phyloP scores from a whole-genome alignment of 2,329 filamentous ascomycete species.

The Emericellopsis atlantica region DNA sequence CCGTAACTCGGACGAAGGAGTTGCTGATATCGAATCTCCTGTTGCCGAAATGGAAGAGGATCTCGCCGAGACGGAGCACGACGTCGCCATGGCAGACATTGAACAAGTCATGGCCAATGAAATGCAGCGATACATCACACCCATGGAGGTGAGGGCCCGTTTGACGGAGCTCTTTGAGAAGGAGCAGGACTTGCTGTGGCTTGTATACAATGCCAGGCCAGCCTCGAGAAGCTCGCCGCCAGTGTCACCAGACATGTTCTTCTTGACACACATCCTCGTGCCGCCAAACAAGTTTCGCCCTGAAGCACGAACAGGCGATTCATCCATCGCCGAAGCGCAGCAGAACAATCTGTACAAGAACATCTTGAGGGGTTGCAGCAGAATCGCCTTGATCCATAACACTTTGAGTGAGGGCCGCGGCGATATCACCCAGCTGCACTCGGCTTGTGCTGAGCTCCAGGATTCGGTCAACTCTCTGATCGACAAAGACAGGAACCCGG shows the following conservation, averaged over 20 bases:
- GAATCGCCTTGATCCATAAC: slow-evolving; percentile 56
- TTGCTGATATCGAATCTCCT: slow-evolving; percentile 50
- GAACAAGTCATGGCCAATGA: slow-evolving; percentile 14
- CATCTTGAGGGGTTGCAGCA: slow-evolving; percentile 65
- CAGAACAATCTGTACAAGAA: slow-evolving; percentile 82
- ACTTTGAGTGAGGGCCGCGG: slow-evolving; percentile 30
- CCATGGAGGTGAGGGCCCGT: slow-evolving; percentile 71
- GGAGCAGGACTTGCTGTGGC: slow-evolving; percentile 68
- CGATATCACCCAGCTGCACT: slow-evolving; percentile 61
- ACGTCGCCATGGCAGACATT: slow-evolving; percentile 18
- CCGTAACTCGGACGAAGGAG: slow-evolving; percentile 51
- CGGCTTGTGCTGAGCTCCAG: slow-evolving; percentile 73
- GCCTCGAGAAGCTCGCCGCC: slow-evolving; percentile 38
- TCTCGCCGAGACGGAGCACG: slow-evolving; percentile 8
- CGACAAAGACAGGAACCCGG: slow-evolving; percentile 75
- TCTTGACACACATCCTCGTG: slow-evolving; percentile 73
- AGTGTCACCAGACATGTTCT: slow-evolving; percentile 84
- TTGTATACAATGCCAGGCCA: slow-evolving; percentile 75
- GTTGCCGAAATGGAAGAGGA: background rate
- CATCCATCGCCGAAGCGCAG: slow-evolving; percentile 74
- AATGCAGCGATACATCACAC: slow-evolving; percentile 63
- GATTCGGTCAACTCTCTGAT: slow-evolving; percentile 87
- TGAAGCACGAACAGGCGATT: slow-evolving; percentile 68
- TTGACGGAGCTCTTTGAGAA: slow-evolving; percentile 72
- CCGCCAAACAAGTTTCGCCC: slow-evolving; percentile 88